Evolutionary conservation across 306 rosid species (phyloP), one percentile per base, ranked within the genome.

Genomic region (Aeschynomene evenia): DNA sequence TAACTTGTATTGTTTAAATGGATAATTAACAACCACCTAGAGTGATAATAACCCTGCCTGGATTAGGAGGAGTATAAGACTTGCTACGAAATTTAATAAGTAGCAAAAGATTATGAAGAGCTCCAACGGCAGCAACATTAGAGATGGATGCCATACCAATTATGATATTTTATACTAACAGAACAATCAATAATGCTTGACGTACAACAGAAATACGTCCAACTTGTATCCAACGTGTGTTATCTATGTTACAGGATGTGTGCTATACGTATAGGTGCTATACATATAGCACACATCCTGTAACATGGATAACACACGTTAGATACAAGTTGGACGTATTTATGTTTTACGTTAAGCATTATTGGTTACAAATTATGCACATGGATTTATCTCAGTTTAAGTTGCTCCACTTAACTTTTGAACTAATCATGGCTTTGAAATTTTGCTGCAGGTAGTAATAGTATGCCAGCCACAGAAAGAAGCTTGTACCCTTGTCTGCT

Each of bases 361-460:
- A n/a, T n/a, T n/a, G n/a, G 15, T 51, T 24, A 21, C 58, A 22
- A 21, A 29, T 52, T 31, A 52, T 11, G 58, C 58, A 21, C 9
- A 21, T 22, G 58, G 33, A 15, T 53, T n/a, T 23, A 23, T 53
- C 29, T 9, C 2, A 13, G 60, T 23, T 54, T 13, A 13, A 13
- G 60, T 54, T 4, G 60, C 62, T 26, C 39, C 19, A 8, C 39
- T 28, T 6, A 7, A 14, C 39, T 26, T 26, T 55, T 9, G 43
- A 37, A 34, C 43, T 59, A 33, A 46, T 59, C 59, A 10, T 59
- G 68, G 51, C 13, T 29, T 28, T 21, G 50, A 33, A 10, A 22
- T 28, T 36, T 21, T 63, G 72, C 18, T 62, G 77, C 63, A 50
- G 77, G 53, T 51, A 39, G 13, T 19, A 12, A n/a, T n/a, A n/a